A percentile compares a stretch with the other conserved stretches of the same genome.
Conservation (phyloP, 2,329 filamentous ascomycete genomes). For the Helotiales sp. region DNA sequence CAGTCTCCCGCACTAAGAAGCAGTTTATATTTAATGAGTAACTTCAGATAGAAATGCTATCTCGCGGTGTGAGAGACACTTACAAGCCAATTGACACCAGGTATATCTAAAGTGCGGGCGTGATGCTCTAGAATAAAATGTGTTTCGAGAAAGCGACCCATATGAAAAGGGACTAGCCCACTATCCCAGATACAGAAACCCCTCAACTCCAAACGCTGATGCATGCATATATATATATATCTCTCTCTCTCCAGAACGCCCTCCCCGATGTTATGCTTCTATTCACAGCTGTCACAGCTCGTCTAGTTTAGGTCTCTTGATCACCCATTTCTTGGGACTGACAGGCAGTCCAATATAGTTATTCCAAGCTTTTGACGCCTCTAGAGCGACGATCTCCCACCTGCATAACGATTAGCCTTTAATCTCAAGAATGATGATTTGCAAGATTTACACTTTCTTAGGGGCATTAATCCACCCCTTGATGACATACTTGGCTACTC, state of each 20-base stretch:
- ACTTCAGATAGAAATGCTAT: no score
- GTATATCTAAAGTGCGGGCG: no score
- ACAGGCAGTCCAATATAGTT: conserved; percentile 65
- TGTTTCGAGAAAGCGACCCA: neutral
- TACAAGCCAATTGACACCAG: no score
- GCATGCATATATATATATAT: conserved; percentile 10
- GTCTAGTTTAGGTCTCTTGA: conserved; percentile 35
- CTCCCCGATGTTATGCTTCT: neutral
- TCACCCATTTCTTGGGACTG: conserved; percentile 53
- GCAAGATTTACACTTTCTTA: conserved; percentile 61
- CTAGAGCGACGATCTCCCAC: conserved; percentile 51
- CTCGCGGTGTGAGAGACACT: no score
- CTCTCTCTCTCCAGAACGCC: conserved; percentile 1
- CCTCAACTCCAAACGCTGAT: conserved; percentile 16
- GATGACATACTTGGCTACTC: conserved; percentile 65
- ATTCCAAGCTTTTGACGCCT: conserved; percentile 55
- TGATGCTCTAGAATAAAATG: neutral
- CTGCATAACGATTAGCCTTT: conserved; percentile 37
- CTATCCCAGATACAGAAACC: neutral
- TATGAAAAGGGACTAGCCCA: neutral
- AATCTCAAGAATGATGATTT: neutral
- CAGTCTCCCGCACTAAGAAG: no score
- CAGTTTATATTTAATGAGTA: no score
- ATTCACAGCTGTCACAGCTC: conserved; percentile 36
- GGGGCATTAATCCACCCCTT: conserved; percentile 71